Evolutionary conservation across 1,284 basidiomycete species (phyloP).

Genomic region (Lignosus rhinocerotis): DNA sequence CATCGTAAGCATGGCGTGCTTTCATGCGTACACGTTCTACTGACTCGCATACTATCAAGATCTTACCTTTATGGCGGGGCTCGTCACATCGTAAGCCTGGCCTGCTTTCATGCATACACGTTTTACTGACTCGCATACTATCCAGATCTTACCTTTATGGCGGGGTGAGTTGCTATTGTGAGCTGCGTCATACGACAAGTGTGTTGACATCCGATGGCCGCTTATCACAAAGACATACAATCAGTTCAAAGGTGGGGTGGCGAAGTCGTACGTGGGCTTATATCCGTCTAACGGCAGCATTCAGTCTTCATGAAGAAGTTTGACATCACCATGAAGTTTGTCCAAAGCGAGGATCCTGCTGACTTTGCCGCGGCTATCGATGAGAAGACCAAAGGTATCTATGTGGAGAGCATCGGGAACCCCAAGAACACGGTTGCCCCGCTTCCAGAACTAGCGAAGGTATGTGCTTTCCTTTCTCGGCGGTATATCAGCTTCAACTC

Average conservation of each 20-base stretch:
- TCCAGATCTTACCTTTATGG: slow-evolving; percentile 64
- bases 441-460: slow-evolving; percentile 76
- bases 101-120: background rate
- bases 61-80: slow-evolving; percentile 70
- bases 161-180: slow-evolving; percentile 44
- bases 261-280: background rate
- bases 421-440: slow-evolving; percentile 79
- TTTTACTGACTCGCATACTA: background rate
- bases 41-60: slow-evolving; percentile 30
- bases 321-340: slow-evolving; percentile 81
- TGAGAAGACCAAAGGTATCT: slow-evolving; percentile 78
- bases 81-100: slow-evolving; percentile 70
- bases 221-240: slow-evolving; percentile 67
- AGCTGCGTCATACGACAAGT: background rate
- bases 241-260: slow-evolving; percentile 74
- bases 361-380: slow-evolving; percentile 77
- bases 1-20: slow-evolving; percentile 51
- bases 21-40: background rate
- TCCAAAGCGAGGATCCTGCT: slow-evolving; percentile 62
- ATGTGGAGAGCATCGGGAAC: slow-evolving; percentile 85
- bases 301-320: slow-evolving; percentile 66
- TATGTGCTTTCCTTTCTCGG: slow-evolving; percentile 25
- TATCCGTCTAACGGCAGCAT: background rate
- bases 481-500: background rate
- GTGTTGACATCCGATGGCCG: background rate